phyloP scores from a whole-genome alignment of 352 stramenopile species.

The Salisapilia sapeloensis region DNA sequence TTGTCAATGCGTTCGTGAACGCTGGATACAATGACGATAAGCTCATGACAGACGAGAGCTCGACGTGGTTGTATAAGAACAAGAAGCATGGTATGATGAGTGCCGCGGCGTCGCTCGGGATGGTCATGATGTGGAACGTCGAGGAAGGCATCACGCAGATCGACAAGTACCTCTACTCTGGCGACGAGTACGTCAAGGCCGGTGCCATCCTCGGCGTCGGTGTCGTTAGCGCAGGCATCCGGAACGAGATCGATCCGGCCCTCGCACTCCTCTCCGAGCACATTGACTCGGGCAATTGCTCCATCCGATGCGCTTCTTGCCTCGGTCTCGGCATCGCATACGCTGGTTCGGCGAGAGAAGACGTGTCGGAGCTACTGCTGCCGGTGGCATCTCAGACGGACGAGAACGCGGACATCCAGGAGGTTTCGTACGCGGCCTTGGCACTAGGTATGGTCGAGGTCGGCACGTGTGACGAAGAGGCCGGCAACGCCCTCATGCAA shows the following conservation, averaged over 20 bases:
- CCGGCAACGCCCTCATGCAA: conserved; percentile 93
- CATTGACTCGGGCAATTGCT: conserved; percentile 88
- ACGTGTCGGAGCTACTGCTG: conserved; percentile 94
- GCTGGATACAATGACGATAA: conserved; percentile 96
- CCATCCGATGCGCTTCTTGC: conserved; percentile 89
- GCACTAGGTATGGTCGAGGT: conserved; percentile 97
- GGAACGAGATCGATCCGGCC: conserved; percentile 95
- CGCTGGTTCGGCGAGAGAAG: conserved; percentile 89
- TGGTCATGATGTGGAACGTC: conserved; percentile 99
- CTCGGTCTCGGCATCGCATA: conserved; percentile 97
- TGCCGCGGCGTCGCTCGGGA: conserved; percentile 92
- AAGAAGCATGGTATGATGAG: conserved; percentile 99
- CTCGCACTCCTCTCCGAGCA: conserved; percentile 95
- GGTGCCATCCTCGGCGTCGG: conserved; percentile 95
- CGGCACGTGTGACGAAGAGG: conserved; percentile 94
- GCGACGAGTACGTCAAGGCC: conserved; percentile 96
- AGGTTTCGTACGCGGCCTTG: conserved; percentile 86
- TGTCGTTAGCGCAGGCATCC: conserved; percentile 85
- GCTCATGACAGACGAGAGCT: conserved; percentile 85
- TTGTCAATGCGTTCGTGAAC: conserved; percentile 99
- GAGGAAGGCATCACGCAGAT: conserved; percentile 98
- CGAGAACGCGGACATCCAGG: conserved; percentile 86
- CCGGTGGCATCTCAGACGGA: conserved; percentile 85
- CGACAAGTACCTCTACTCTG: conserved; percentile 98
- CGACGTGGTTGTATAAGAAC: conserved; percentile 99